These are phyloP conservation scores for Alternaria sp. DNA, from an alignment of 2,329 filamentous ascomycete species.

Conservation along the genomic window DNA sequence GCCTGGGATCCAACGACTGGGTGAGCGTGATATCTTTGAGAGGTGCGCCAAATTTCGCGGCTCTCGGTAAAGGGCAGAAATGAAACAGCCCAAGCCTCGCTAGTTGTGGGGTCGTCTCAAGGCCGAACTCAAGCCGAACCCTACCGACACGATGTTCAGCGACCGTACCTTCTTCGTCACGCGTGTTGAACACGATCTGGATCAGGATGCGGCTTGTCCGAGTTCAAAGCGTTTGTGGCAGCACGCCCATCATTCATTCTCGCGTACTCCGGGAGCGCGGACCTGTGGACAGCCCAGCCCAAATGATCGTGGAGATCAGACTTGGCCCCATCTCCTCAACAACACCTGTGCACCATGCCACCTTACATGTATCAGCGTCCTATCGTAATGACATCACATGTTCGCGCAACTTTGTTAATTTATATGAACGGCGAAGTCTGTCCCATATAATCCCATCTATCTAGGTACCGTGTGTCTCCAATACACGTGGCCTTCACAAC, in stretches of 20 bases:
- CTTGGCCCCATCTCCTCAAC: not conserved
- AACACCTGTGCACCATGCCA: not conserved
- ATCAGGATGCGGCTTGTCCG: not conserved
- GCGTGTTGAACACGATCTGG: not conserved
- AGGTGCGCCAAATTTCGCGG: not conserved
- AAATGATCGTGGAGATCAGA: not conserved
- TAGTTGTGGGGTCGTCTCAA: not conserved
- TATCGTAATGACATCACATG: not conserved
- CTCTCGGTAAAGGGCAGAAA: not conserved
- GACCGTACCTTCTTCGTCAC: not conserved
- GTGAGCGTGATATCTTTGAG: not conserved
- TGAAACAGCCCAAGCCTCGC: not conserved
- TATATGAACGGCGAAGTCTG: not conserved
- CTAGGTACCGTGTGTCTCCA: not conserved
- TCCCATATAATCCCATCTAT: not conserved
- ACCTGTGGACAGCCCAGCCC: not conserved
- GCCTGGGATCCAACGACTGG: not conserved
- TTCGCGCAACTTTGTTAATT: not conserved
- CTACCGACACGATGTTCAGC: not conserved
- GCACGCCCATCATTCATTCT: not conserved
- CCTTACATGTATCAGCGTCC: not conserved
- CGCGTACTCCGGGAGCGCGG: not conserved
- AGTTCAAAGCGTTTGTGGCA: accelerated
- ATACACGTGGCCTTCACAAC: not conserved
- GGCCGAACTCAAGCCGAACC: not conserved